These are phyloP conservation scores for Xylaria cubensis DNA, from an alignment of 495 filamentous ascomycete genomes.

Conservation along the genomic window DNA sequence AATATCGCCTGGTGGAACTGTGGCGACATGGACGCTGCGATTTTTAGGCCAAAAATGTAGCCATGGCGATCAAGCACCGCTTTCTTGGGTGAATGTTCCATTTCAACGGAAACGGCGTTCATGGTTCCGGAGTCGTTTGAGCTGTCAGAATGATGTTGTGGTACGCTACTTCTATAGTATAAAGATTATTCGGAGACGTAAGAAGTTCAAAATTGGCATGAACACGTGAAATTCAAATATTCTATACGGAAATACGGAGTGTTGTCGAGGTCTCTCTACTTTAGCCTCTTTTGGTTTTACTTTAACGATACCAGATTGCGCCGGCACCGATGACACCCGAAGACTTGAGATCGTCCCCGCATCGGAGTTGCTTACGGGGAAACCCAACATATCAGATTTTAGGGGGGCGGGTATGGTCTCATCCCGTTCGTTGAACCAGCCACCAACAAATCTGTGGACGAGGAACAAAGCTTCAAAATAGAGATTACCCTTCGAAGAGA, in stretches of 20 bases:
- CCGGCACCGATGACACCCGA: constrained; percentile 5
- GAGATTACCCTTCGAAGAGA: not conserved
- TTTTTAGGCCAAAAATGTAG: constrained; percentile 62
- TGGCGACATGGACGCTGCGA: constrained; percentile 72
- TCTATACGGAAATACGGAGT: not conserved
- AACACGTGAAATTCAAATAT: not conserved
- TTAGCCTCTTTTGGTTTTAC: not conserved
- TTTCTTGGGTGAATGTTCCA: constrained; percentile 19
- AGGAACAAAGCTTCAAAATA: not conserved
- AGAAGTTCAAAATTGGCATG: not conserved
- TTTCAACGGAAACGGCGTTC: not conserved
- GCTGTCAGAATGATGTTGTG: no score
- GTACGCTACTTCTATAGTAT: no score
- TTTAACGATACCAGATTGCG: no score
- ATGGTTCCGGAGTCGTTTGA: constrained; percentile 10
- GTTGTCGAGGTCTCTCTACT: not conserved
- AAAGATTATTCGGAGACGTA: not conserved
- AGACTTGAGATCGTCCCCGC: not conserved
- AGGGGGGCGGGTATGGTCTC: constrained; percentile 19
- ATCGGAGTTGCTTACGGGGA: not conserved
- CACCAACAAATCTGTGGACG: not conserved
- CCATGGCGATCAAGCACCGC: constrained; percentile 53
- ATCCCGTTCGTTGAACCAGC: not conserved
- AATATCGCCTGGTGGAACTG: constrained; percentile 72
- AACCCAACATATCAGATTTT: not conserved